Conservation (phyloP, 345 rosid species). For the sweet orange (Citrus sinensis) region DNA sequence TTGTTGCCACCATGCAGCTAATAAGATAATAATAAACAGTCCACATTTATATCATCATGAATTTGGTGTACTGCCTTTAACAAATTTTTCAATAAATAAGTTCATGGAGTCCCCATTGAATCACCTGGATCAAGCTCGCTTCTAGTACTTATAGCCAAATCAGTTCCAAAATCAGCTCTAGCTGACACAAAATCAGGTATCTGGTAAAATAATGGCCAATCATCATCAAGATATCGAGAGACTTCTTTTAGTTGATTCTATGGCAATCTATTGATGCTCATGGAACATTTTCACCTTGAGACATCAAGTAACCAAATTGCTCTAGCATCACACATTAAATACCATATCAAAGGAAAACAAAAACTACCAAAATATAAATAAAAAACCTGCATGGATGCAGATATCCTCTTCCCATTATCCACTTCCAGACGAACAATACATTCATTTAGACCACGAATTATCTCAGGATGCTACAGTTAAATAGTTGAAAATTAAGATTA, state of each 20-base stretch:
- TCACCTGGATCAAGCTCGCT: conserved; percentile 87
- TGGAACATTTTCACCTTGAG: conserved; percentile 3
- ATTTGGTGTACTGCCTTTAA: background rate
- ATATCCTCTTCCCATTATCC: conserved; percentile 62
- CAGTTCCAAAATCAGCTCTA: conserved; percentile 79
- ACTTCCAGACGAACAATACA: conserved; percentile 83
- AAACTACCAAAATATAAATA: background rate
- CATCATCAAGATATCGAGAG: background rate
- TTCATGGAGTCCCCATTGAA: conserved; percentile 1
- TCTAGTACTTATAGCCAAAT: conserved; percentile 77
- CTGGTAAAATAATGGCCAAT: conserved; percentile 29
- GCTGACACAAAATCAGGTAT: conserved; percentile 82
- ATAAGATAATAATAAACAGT: conserved; percentile 7
- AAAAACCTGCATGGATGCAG: conserved; percentile 84
- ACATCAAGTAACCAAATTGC: background rate
- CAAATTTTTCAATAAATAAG: conserved; percentile 7
- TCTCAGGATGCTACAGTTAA: conserved; percentile 63
- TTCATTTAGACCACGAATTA: conserved; percentile 81
- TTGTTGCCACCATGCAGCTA: conserved; percentile 89
- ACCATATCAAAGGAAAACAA: background rate
- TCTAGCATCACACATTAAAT: background rate
- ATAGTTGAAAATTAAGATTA: conserved; percentile 9
- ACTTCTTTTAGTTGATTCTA: background rate
- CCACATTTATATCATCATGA: conserved; percentile 5
- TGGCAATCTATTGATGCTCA: background rate